Evolutionary conservation across 2,329 filamentous ascomycete genomes (phyloP), one percentile per base, ranked within the genome.

Genomic region (Colletotrichum tropicicola): DNA sequence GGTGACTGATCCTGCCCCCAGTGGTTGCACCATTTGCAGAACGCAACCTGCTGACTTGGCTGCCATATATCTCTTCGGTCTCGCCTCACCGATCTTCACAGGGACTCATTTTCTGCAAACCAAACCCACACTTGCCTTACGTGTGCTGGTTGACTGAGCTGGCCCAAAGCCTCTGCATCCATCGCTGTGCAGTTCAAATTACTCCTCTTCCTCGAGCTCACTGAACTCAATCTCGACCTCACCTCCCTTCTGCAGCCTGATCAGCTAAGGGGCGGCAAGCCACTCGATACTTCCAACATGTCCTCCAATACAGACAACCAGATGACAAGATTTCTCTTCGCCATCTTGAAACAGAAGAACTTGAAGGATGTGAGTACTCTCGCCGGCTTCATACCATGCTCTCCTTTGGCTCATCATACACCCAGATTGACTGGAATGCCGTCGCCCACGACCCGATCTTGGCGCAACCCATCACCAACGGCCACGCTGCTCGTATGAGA

Each of bases 401-500:
- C 5, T 30, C n/a, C n/a, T 62, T 62, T 69, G 59, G 71, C 70
- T 67, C 49, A 58, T 45, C 25, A 51, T 21, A n/a, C 7, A 27
- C 37, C 58, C 59, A 89, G 86, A 87, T 89, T 70, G 83, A 89
- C 72, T 89, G 86, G 86, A 83, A 84, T 65, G 75, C 81, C 71
- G 86, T 89, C 45, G 86, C 86, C 56, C 73, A 79, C 35, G 83
- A 87, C 65, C 84, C 85, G 19, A 79, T 86, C 49, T 79, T 89
- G 9, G 68, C 81, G 23, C 80, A 87, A 52, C 78, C 82, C 69
- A 88, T 88, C 64, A 82, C 84, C 67, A 89, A 88, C 70, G 86
- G 86, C 45, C 86, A 89, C 73, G 86, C 86, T 28, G 86, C 86
- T 30, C 83, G 86, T 49, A 89, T 89, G 86, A 80, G 86, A 58